Evolutionary conservation across 139 green algal species (phyloP).

Genomic region (Micractinium conductrix): DNA sequence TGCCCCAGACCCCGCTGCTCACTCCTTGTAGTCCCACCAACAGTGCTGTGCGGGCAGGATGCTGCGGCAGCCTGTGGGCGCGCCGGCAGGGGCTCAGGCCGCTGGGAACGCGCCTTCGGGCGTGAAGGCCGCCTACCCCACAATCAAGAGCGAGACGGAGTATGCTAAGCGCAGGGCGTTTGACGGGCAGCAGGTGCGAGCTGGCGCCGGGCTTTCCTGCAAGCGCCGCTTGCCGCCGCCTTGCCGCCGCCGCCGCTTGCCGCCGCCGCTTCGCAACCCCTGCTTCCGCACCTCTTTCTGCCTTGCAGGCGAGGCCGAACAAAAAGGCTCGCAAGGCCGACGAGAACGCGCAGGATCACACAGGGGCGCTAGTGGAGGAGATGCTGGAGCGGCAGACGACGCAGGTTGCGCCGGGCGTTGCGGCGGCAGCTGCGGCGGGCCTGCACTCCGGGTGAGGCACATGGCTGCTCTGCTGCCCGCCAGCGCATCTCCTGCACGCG

Average conservation of each 20-base stretch:
- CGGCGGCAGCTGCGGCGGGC: not conserved
- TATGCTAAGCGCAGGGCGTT: conserved; percentile 19
- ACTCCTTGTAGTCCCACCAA: not conserved
- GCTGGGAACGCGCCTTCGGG: not conserved
- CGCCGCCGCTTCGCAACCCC: not conserved
- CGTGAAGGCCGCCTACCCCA: not conserved
- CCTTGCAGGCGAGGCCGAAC: not conserved
- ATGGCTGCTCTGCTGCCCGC: not conserved
- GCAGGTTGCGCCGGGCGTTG: not conserved
- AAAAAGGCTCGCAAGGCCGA: conserved; percentile 12
- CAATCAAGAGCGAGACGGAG: conserved; percentile 21
- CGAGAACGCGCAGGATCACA: not conserved
- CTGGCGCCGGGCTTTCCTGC: not conserved
- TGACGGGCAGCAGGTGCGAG: not conserved
- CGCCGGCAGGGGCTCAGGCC: not conserved
- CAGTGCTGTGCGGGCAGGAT: not conserved
- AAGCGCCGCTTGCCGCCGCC: not conserved
- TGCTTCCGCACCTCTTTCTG: not conserved
- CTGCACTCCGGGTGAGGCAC: not conserved
- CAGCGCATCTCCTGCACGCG: not conserved
- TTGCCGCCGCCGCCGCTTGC: not conserved
- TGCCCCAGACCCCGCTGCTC: not conserved
- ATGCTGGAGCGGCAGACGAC: conserved; percentile 29
- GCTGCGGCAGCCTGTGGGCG: not conserved
- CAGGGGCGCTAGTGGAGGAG: not conserved